Evolutionary conservation across 176 grass and related monocot genomes (phyloP), one percentile per base, ranked within the genome.

Genomic region (Oryza australiensis): DNA sequence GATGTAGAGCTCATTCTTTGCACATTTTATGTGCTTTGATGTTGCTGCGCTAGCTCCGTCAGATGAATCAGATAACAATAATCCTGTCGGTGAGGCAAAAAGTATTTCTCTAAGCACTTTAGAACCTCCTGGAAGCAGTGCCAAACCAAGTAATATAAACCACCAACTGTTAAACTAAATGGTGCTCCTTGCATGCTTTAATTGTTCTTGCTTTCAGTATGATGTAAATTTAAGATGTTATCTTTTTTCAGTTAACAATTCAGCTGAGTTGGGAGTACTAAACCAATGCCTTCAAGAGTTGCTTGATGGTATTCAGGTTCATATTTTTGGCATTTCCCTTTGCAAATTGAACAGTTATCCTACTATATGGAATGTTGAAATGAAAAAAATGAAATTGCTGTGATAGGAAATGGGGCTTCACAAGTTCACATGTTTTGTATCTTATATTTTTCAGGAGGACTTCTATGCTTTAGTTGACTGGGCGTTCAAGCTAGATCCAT

Each of bases 21-120:
- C 93, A 83, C 92, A 95, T 88, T 95, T 98, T 81, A 98, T 98
- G 95, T 98, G 95, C 84, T 98, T 98, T 63, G 90, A 98, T 82
- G 88, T 90, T 79, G 68, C 88, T 55, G 33, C 74, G 29, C 34
- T 80, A 80, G 48, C 78, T 87, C 72, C 83, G 57, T 68, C 85
- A 53, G 88, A 91, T 78, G 70, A 48, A 83, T 77, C 85, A 55
- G 55, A 74, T 42, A 64, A 20, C 57, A 60, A 81, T 16, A 80
- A 74, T 83, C 53, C 82, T 62, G 67, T 24, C 34, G 10, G 37
- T 79, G 85, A 84, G 48, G n/a, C 29, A 88, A 87, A 53, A 81
- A 62, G 46, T 76, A 33, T 22, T 64, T 67, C 83, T 78, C 70
- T 32, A 2, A 79, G 27, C 24, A 55, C 70, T 70, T 77, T 65